These are phyloP conservation scores for Eucalyptus regnans DNA, from an alignment of 345 rosid genomes.

Conservation along the genomic window DNA sequence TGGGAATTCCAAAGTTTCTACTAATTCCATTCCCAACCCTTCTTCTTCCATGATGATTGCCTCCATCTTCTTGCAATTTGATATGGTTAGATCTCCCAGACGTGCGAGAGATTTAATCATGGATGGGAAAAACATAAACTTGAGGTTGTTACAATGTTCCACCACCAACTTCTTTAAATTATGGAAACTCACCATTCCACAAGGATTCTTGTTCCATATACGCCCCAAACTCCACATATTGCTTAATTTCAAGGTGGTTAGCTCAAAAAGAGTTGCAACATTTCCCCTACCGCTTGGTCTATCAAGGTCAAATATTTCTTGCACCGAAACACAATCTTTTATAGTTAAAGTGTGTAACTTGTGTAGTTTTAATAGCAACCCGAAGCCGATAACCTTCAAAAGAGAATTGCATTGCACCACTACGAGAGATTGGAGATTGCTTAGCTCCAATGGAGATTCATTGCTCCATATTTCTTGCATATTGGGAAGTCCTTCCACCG, in stretches of 20 bases:
- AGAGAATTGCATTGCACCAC: accelerated
- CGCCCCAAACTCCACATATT: accelerated
- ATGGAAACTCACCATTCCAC: too few species aligned
- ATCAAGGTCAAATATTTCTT: neutral
- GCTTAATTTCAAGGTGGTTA: too few species aligned
- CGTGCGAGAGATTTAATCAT: too few species aligned
- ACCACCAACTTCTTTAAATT: too few species aligned
- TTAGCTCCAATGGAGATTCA: neutral
- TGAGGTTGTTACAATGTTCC: accelerated
- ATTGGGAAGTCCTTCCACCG: neutral
- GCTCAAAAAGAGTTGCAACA: accelerated
- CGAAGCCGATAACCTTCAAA: accelerated
- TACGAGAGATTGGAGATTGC: neutral
- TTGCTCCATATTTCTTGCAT: neutral
- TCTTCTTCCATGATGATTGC: accelerated
- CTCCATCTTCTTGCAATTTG: too few species aligned
- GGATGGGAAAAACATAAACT: too few species aligned
- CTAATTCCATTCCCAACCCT: too few species aligned
- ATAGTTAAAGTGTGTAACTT: neutral
- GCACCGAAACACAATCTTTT: accelerated
- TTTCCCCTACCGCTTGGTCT: too few species aligned
- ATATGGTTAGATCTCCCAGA: accelerated
- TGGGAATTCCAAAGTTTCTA: too few species aligned
- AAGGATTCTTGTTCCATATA: too few species aligned
- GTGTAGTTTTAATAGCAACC: accelerated